Evolutionary conservation across 768 basidiomycete genomes (phyloP).

Genomic region (Chalciporus chontae): DNA sequence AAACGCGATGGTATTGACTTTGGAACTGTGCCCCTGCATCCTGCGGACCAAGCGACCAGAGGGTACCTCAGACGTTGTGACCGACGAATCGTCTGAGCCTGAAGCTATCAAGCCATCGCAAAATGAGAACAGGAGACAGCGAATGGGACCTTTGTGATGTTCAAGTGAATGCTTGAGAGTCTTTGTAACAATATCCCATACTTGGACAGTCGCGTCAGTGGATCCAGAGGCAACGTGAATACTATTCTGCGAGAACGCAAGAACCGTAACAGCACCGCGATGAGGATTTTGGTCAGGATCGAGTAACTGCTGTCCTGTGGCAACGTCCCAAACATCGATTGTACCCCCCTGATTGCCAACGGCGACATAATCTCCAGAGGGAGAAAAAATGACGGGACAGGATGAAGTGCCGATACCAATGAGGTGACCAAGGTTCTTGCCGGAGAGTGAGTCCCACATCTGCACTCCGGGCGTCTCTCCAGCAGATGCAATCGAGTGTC

Average conservation of each 20-base stretch:
- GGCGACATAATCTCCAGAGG: constrained; percentile 13
- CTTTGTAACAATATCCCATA: constrained; percentile 16
- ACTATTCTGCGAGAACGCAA: constrained; percentile 12
- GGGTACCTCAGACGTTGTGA: constrained; percentile 12
- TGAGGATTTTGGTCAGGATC: not conserved
- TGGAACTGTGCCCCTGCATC: constrained; percentile 16
- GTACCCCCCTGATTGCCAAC: constrained; percentile 11
- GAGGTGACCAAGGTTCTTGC: constrained; percentile 14
- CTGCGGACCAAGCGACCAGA: constrained; percentile 7
- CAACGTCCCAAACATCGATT: constrained; percentile 17
- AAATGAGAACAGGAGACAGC: constrained; percentile 19
- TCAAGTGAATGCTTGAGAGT: constrained; percentile 7
- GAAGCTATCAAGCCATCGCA: constrained; percentile 13
- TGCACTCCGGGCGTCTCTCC: constrained; percentile 35
- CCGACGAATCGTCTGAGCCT: constrained; percentile 11
- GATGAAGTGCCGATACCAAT: constrained; percentile 1
- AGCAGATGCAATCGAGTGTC: constrained; percentile 16
- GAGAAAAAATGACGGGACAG: constrained; percentile 17
- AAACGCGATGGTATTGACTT: constrained; percentile 19
- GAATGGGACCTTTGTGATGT: constrained; percentile 15
- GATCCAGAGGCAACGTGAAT: constrained; percentile 14
- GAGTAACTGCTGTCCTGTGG: constrained; percentile 13
- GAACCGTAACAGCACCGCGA: constrained; percentile 2
- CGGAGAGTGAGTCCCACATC: constrained; percentile 18
- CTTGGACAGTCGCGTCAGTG: constrained; percentile 6